Base-by-base conservation (phyloP, 2,329 filamentous ascomycete species). In the Pseudocercospora eumusae region DNA sequence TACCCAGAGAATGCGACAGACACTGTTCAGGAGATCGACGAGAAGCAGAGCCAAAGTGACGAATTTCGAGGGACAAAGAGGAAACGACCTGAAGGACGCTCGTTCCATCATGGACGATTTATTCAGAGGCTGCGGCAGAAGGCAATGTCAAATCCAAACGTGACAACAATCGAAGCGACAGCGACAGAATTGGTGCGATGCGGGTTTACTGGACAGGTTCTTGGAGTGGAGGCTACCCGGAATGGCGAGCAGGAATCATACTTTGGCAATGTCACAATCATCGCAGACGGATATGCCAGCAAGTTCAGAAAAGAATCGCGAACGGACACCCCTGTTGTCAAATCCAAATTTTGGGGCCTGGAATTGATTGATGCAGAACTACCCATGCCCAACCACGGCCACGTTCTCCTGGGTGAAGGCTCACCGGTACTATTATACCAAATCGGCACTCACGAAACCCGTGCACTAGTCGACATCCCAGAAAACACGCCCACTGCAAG, bases 101-200 rank as follows among this genome's bases (percentile, higher is more conserved):
- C 85, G 52, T 99, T 99, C 76, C 95, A 99, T 80, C 95, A 99
- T 78, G 95, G 95, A 52, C 86, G 92, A 69, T 97, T 99, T 78
- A 92, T 99, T 71, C 86, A 84, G 77, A 88, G 91, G 74, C 80
- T 99, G 67, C 86, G 95, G 63, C 83, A 84, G 69, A 88, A 91
- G 25, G 95, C 92, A 61, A 79, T 86, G 73, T 82, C 78, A 18
- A 88, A 93, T 72, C 82, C 88, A 65, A 96, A 97, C 74, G 92
- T 99, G 70, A 93, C 89, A 21, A 85, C 98, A 28, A 84, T 98
- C 68, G 95, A 99, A 80, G 95, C 92, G 11, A 93, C 93, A 68
- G 95, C 89, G 20, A 88, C 86, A 47, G 86, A 86, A 56, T 84
- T 93, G 5, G 84, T 99, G 60, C 87, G 85, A 60, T 88, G 88